phyloP scores from a whole-genome alignment of 2,329 filamentous ascomycete genomes.

The Parastagonospora avenae region DNA sequence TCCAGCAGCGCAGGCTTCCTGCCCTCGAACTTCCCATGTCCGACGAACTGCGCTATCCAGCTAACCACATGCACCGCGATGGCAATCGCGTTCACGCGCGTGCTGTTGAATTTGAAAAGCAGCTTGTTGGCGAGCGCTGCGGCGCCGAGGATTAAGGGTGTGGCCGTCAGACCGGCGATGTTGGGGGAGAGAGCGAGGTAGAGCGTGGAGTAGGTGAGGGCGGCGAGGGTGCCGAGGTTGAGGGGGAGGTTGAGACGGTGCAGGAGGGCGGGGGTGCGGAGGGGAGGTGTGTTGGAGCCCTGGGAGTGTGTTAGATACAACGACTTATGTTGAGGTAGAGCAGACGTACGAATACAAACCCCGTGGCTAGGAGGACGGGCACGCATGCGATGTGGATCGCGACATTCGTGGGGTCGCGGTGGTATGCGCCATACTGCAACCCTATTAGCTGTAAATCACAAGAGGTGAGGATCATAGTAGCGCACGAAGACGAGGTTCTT shows the following conservation, averaged over 20 bases:
- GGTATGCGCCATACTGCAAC: constrained; percentile 78
- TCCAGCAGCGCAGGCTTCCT: constrained; percentile 86
- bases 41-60: constrained; percentile 90
- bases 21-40: constrained; percentile 86
- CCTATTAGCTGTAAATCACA: background rate
- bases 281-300: constrained; percentile 61
- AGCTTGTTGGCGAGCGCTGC: constrained; percentile 75
- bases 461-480: no score
- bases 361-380: constrained; percentile 72
- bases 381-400: constrained; percentile 81
- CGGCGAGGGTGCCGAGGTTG: constrained; percentile 55
- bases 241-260: constrained; percentile 45
- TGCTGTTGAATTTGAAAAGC: constrained; percentile 64
- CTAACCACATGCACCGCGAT: constrained; percentile 70
- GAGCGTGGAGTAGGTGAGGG: constrained; percentile 70
- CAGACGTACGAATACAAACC: constrained; percentile 69
- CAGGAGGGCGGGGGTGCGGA: constrained; percentile 35
- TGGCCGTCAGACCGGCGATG: constrained; percentile 77
- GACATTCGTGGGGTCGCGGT: constrained; percentile 77
- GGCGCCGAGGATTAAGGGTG: constrained; percentile 73
- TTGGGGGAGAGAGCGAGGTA: constrained; percentile 89
- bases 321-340: background rate
- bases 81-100: constrained; percentile 65
- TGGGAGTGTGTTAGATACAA: constrained; percentile 29
- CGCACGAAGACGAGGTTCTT: constrained; percentile 42